Evolutionary conservation across 2,329 filamentous ascomycete genomes (phyloP), one percentile per base, ranked within the genome.

Genomic region (Botrytis porri): DNA sequence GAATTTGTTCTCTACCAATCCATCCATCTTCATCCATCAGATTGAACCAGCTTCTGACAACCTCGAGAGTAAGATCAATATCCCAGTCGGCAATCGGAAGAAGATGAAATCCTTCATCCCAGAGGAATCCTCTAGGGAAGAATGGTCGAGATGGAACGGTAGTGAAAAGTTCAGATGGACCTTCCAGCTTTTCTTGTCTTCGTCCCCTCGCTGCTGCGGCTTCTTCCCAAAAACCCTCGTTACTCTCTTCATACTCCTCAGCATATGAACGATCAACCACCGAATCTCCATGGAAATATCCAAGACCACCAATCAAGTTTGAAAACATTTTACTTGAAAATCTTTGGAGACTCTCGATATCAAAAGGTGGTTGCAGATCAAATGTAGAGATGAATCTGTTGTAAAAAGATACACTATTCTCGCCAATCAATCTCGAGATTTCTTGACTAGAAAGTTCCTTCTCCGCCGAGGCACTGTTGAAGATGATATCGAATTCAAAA

Each of bases 91-190:
- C 88, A 71, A 99, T 91, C 2, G 95, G 95, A 65, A 97, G 85
- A 51, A 99, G 85, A 80, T 99, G 96, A 83, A 98, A 99, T 0
- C 96, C 96, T 82, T 99, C 96, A 79, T 99, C 96, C 96, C 96
- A 99, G 6, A 98, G 86, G 81, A 99, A 99, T 0, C 96, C 96
- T 75, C 96, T 88, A 1, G 96, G 96, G 83, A 99, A 99, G 85
- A 99, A 99, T 0, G 96, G 93, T 7, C 96, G 87, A 14, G 95
- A 98, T 0, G 96, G 96, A 73, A 98, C 91, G 78, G 91, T 93
- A 10, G 95, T 97, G 81, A 95, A 98, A 3, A 99, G 88, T 81
- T 97, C 93, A 71, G 91, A 93, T 1, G 95, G 94, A 0, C 93
- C 93, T 80, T 97, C 94, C 0, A 91, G 83, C 74, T 89, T 85